These are phyloP conservation scores for Triticum urartu DNA, from an alignment of 176 grass and related monocot species.

Conservation along the genomic window DNA sequence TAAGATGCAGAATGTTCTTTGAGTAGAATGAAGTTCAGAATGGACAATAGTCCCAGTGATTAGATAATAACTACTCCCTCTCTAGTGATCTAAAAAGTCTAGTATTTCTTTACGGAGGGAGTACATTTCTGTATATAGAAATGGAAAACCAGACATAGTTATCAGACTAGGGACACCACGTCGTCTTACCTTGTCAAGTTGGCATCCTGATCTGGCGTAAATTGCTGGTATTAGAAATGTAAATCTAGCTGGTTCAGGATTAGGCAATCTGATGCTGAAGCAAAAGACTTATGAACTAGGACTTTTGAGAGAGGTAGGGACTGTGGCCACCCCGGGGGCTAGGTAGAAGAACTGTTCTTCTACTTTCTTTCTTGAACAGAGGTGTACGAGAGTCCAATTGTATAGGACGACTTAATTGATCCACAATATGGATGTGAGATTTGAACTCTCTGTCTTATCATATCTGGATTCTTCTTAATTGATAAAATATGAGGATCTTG, in stretches of 20 bases:
- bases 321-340: background rate
- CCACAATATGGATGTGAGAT: background rate
- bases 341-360: background rate
- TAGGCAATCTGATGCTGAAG: conserved; percentile 1
- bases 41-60: background rate
- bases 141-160: background rate
- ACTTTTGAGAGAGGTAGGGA: background rate
- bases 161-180: background rate
- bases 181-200: conserved; percentile 16
- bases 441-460: background rate
- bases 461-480: background rate
- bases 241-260: conserved; percentile 11
- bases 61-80: background rate
- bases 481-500: background rate
- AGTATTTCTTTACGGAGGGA: too few relatives aligned
- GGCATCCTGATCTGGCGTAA: conserved; percentile 22
- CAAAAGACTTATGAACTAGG: background rate
- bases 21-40: background rate
- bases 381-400: background rate
- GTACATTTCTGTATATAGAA: background rate
- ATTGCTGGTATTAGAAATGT: conserved; percentile 5
- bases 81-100: too few relatives aligned
- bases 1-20: background rate
- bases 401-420: background rate
- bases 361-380: background rate